Conservation (phyloP, 305 asterid species). For the Striga hermonthica region DNA sequence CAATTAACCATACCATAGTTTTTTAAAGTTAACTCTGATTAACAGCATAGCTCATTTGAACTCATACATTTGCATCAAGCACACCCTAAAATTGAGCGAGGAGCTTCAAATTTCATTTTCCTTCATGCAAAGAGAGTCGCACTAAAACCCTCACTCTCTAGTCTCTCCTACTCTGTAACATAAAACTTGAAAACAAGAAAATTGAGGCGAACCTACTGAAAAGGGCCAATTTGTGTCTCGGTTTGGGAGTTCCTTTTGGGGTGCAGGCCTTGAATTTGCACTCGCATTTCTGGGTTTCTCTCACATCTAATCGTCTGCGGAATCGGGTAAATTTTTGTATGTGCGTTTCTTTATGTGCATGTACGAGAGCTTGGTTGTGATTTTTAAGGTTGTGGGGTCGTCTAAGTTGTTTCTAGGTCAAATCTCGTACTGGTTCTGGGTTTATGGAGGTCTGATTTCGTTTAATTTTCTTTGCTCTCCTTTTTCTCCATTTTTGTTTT, state of each 20-base stretch:
- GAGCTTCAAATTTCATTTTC: conserved; percentile 20
- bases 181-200: background rate
- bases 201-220: conserved; percentile 14
- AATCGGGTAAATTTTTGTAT: conserved; percentile 12
- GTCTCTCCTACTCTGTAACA: conserved; percentile 22
- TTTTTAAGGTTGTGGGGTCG: conserved; percentile 23
- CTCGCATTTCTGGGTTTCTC: conserved; percentile 31
- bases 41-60: no score
- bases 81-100: conserved; percentile 14
- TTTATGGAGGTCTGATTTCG: conserved; percentile 13
- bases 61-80: no score
- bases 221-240: background rate
- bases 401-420: background rate
- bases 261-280: conserved; percentile 22
- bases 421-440: conserved; percentile 27
- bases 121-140: conserved; percentile 35
- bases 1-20: no score
- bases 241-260: background rate
- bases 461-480: background rate
- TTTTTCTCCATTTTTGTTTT: background rate
- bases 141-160: conserved; percentile 33
- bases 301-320: conserved; percentile 7
- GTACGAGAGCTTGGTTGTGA: conserved; percentile 11
- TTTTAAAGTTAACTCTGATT: no score
- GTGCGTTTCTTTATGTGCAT: conserved; percentile 13